Percentiles rank a stretch among this genome's conserved stretches.
These are phyloP conservation scores for Arthroderma sp. DNA, from an alignment of 2,329 filamentous ascomycete species.

Conservation along the genomic window DNA sequence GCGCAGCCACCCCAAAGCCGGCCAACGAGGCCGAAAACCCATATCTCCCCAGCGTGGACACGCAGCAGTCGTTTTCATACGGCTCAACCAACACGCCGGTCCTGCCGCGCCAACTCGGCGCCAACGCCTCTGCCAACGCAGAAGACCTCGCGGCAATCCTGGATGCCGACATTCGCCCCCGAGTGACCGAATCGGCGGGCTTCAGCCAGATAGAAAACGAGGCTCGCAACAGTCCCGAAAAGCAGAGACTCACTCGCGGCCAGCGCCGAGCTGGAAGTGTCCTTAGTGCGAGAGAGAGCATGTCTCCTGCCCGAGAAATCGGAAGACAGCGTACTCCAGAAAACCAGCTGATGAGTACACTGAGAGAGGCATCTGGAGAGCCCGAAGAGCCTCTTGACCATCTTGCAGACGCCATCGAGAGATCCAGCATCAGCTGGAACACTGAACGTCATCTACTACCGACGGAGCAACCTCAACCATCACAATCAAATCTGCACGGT, in stretches of 20 bases:
- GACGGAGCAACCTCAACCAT: neutral
- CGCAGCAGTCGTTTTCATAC: conserved; percentile 32
- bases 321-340: conserved; percentile 13
- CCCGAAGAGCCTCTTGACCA: conserved; percentile 3
- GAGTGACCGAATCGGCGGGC: conserved; percentile 16
- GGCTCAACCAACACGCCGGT: conserved; percentile 27
- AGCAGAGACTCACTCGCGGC: conserved; percentile 9
- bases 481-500: neutral
- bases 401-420: conserved; percentile 5
- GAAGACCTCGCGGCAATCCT: conserved; percentile 25
- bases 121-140: conserved; percentile 22
- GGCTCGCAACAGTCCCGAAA: conserved; percentile 8
- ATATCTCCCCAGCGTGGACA: conserved; percentile 27
- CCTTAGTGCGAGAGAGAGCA: neutral
- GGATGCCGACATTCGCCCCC: conserved; percentile 20
- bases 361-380: conserved; percentile 16
- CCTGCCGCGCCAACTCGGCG: conserved; percentile 26
- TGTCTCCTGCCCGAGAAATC: neutral
- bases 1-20: neutral
- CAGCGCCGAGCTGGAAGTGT: neutral
- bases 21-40: conserved; percentile 18
- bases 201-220: conserved; percentile 18
- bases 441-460: conserved; percentile 12
- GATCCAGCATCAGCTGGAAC: conserved; percentile 15
- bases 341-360: conserved; percentile 16